Evolutionary conservation across 1,284 basidiomycete species (phyloP).

Genomic region (Boletus smithii): DNA sequence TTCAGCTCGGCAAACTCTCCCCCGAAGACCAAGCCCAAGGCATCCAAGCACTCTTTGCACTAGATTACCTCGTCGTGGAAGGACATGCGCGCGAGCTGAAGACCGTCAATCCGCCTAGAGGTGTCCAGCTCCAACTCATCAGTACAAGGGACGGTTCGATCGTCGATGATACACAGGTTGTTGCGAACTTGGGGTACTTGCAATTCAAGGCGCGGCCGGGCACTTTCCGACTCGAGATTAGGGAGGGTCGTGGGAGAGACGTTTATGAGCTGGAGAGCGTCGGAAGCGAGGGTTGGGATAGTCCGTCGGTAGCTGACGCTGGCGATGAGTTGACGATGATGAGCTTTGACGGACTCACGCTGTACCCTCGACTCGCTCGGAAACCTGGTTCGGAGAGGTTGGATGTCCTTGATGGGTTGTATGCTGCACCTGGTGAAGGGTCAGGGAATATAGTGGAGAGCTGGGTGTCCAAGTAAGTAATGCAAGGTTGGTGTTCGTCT

Average conservation of each 20-base stretch:
- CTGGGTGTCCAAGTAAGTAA: slow-evolving; percentile 49
- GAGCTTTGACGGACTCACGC: slow-evolving; percentile 83
- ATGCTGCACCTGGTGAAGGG: slow-evolving; percentile 32
- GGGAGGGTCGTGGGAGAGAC: slow-evolving; percentile 76
- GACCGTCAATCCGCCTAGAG: slow-evolving; percentile 69
- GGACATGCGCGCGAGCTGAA: slow-evolving; percentile 83
- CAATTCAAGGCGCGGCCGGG: slow-evolving; percentile 95
- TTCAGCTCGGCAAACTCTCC: slow-evolving; percentile 73
- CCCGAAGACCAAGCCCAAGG: slow-evolving; percentile 50
- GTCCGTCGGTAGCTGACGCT: slow-evolving; percentile 58
- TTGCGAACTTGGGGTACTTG: slow-evolving; percentile 94
- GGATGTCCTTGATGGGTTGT: slow-evolving; percentile 68
- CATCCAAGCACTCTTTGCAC: slow-evolving; percentile 80
- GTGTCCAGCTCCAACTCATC: slow-evolving; percentile 79
- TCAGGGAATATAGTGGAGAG: slow-evolving; percentile 41
- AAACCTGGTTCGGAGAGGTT: slow-evolving; percentile 74
- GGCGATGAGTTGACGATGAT: slow-evolving; percentile 76
- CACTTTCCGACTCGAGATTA: slow-evolving; percentile 78
- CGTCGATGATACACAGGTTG: slow-evolving; percentile 81
- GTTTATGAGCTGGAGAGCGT: slow-evolving; percentile 83
- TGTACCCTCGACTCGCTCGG: slow-evolving; percentile 79
- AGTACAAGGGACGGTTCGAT: slow-evolving; percentile 38
- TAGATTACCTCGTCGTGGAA: slow-evolving; percentile 91
- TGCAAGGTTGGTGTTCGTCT: neutral
- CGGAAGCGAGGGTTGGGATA: slow-evolving; percentile 82